These are phyloP conservation scores for Dactylellina cionopaga DNA, from an alignment of 2,329 filamentous ascomycete species.

Conservation along the genomic window DNA sequence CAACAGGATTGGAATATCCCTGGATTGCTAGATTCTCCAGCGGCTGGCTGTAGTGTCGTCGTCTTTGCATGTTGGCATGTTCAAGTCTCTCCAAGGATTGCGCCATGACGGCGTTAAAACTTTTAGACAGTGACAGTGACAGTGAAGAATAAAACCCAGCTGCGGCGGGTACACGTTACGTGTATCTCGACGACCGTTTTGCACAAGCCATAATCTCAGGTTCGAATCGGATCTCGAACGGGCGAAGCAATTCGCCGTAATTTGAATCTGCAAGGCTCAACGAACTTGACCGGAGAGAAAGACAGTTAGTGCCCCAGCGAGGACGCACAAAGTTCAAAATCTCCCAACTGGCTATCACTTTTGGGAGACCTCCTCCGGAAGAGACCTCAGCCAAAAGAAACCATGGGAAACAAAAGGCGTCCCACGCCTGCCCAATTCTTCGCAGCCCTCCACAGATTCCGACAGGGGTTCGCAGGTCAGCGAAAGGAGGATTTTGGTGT, in stretches of 20 bases:
- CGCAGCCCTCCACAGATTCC: conserved; percentile 47
- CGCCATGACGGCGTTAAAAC: conserved; percentile 53
- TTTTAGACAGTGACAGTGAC: too few species aligned
- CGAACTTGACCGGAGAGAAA: conserved; percentile 45
- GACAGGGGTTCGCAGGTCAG: conserved; percentile 51
- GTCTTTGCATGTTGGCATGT: conserved; percentile 20
- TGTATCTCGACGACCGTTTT: conserved; percentile 9
- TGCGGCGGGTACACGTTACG: too few species aligned
- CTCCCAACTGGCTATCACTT: conserved; percentile 30
- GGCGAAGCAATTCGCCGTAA: conserved; percentile 42
- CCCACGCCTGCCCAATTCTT: conserved; percentile 54
- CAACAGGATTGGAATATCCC: conserved; percentile 34
- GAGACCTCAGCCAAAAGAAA: conserved; percentile 26
- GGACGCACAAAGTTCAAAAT: conserved; percentile 30
- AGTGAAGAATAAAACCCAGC: too few species aligned
- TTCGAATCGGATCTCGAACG: conserved; percentile 27
- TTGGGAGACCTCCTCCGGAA: conserved; percentile 27
- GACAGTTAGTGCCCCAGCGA: not conserved
- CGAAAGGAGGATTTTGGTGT: conserved; percentile 48
- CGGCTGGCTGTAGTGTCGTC: conserved; percentile 34
- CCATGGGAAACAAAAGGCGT: conserved; percentile 22
- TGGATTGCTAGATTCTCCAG: conserved; percentile 45
- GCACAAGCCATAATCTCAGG: not conserved
- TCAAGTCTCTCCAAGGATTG: conserved; percentile 17
- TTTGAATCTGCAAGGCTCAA: conserved; percentile 38